Evolutionary conservation across 2,329 filamentous ascomycete genomes (phyloP).

Genomic region (Hirsutella minnesotensis): DNA sequence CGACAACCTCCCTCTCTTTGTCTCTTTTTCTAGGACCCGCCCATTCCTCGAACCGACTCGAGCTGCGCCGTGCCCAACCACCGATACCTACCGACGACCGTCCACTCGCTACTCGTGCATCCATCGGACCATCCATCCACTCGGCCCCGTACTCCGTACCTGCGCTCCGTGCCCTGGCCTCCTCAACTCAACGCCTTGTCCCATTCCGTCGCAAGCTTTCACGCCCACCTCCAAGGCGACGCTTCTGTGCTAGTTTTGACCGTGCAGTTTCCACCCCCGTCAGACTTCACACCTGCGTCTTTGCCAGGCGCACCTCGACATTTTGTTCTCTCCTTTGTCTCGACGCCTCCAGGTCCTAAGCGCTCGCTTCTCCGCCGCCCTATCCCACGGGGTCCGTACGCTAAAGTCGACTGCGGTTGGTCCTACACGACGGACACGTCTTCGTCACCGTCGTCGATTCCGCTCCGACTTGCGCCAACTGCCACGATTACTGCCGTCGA

Average conservation of each 20-base stretch:
- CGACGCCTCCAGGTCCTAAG: neutral
- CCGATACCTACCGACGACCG: too few species aligned
- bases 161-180: too few species aligned
- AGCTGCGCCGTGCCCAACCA: too few species aligned
- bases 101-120: too few species aligned
- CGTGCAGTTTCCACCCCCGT: neutral
- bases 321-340: neutral
- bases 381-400: neutral
- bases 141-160: too few species aligned
- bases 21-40: too few species aligned
- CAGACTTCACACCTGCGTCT: neutral
- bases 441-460: constrained; percentile 1
- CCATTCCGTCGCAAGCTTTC: neutral
- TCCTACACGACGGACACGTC: constrained; percentile 3
- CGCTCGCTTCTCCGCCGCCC: neutral
- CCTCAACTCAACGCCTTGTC: neutral
- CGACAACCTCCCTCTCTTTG: too few species aligned
- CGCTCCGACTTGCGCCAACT: constrained; percentile 8
- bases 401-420: constrained; percentile 4
- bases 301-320: neutral
- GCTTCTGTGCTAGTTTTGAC: neutral
- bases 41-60: too few species aligned
- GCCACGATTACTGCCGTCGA: constrained; percentile 1
- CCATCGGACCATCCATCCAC: too few species aligned
- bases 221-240: neutral